Percentiles rank a stretch among this genome's conserved stretches.
These are phyloP conservation scores for Anacardium occidentale DNA, from an alignment of 345 rosid species.

Conservation along the genomic window DNA sequence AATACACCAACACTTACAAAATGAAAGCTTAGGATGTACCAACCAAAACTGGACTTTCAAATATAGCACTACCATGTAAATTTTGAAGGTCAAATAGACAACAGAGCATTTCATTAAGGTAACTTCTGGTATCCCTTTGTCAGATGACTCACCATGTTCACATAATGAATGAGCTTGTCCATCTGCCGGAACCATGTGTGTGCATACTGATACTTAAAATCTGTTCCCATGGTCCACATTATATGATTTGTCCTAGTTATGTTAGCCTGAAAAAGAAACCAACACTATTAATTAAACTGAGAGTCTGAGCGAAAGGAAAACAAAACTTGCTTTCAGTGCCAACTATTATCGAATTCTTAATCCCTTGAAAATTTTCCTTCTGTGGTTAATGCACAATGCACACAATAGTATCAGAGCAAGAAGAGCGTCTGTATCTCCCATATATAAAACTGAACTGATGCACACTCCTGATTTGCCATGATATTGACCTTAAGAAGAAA, in stretches of 20 bases:
- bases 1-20: neutral
- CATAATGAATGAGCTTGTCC: constrained; percentile 97
- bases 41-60: neutral
- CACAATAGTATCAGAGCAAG: constrained; percentile 1
- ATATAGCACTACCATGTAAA: neutral
- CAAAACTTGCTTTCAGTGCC: constrained; percentile 2
- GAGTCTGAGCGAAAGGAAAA: constrained; percentile 11
- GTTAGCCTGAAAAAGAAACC: constrained; percentile 66
- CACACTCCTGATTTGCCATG: neutral
- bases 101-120: constrained; percentile 2
- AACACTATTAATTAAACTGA: constrained; percentile 4
- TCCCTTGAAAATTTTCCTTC: neutral
- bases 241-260: constrained; percentile 82
- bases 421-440: constrained; percentile 11
- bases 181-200: constrained; percentile 85
- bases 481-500: neutral
- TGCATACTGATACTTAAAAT: constrained; percentile 94
- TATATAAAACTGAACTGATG: neutral
- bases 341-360: constrained; percentile 13
- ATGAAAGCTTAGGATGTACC: neutral
- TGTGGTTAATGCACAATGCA: neutral
- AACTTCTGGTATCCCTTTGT: neutral
- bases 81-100: constrained; percentile 1
- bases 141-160: constrained; percentile 63
- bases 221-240: constrained; percentile 99